Conservation (phyloP, 257 asterid species). For the Nicotiana benthamiana region DNA sequence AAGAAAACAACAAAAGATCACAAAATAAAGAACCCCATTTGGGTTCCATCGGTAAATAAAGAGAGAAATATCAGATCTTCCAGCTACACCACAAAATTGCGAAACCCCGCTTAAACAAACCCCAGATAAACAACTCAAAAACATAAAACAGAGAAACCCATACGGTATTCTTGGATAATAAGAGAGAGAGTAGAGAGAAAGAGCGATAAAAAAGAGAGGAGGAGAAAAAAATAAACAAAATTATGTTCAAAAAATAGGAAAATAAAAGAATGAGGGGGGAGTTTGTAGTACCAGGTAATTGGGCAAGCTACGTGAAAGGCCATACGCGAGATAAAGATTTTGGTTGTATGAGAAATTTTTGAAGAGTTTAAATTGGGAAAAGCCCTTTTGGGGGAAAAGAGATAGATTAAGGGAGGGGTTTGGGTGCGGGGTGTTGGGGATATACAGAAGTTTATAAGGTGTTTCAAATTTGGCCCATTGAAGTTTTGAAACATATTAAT, state of each 20-base stretch:
- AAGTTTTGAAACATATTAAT: not conserved
- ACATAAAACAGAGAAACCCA: conserved; percentile 13
- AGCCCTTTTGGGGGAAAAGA: conserved; percentile 12
- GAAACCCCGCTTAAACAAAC: not conserved
- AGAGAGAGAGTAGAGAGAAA: conserved; percentile 5
- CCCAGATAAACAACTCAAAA: conserved; percentile 7
- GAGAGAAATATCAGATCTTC: not conserved
- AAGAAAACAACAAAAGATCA: conserved; percentile 1
- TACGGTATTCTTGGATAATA: not conserved
- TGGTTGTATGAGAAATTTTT: conserved; percentile 20
- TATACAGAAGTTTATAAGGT: not conserved
- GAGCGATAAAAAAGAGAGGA: not conserved
- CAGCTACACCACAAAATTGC: not conserved
- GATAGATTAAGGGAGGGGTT: not conserved
- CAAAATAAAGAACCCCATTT: not conserved
- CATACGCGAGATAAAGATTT: conserved; percentile 36
- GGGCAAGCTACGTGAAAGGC: conserved; percentile 99
- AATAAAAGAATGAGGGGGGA: conserved; percentile 16
- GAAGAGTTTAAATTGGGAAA: conserved; percentile 17
- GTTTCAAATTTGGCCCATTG: conserved; percentile 11
- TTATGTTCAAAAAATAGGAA: conserved; percentile 1
- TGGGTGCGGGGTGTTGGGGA: conserved; percentile 12
- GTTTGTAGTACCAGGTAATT: conserved; percentile 80
- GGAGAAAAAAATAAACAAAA: conserved; percentile 1
- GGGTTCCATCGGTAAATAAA: not conserved